phyloP scores from a whole-genome alignment of 495 filamentous ascomycete genomes.

The Immersiella caudata region DNA sequence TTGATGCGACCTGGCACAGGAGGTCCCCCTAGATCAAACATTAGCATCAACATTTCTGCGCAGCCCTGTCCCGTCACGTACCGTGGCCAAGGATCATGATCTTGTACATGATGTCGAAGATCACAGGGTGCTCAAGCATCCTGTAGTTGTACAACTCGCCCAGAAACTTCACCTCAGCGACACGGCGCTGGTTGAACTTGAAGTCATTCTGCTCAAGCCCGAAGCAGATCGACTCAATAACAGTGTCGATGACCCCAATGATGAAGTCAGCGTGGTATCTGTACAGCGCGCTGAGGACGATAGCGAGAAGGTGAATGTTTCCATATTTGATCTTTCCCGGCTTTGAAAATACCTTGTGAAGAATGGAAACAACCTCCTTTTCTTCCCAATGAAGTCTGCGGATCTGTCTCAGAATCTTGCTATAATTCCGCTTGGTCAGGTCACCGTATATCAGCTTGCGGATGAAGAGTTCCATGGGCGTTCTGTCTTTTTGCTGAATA shows the following conservation, averaged over 20 bases:
- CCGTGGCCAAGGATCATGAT: slow-evolving; percentile 90
- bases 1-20: slow-evolving; percentile 76
- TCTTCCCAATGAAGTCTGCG: slow-evolving; percentile 98
- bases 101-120: slow-evolving; percentile 94
- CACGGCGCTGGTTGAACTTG: slow-evolving; percentile 93
- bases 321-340: slow-evolving; percentile 97
- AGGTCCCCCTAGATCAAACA: slow-evolving; percentile 63
- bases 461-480: slow-evolving; percentile 88
- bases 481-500: slow-evolving; percentile 94
- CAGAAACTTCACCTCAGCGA: slow-evolving; percentile 95
- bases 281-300: slow-evolving; percentile 85
- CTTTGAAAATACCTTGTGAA: slow-evolving; percentile 92
- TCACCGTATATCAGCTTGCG: slow-evolving; percentile 89
- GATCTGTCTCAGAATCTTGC: slow-evolving; percentile 88
- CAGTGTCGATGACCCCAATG: slow-evolving; percentile 82
- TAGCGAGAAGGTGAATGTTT: slow-evolving; percentile 92
- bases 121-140: slow-evolving; percentile 92
- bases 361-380: slow-evolving; percentile 75
- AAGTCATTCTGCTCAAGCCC: slow-evolving; percentile 96
- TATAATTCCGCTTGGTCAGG: slow-evolving; percentile 90
- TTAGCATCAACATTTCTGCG: slow-evolving; percentile 15
- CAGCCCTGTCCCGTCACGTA: slow-evolving; percentile 36
- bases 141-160: slow-evolving; percentile 98
- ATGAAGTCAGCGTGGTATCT: slow-evolving; percentile 91
- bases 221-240: slow-evolving; percentile 84